phyloP scores from a whole-genome alignment of 176 grass and related monocot genomes.

The Oryza glaberrima region DNA sequence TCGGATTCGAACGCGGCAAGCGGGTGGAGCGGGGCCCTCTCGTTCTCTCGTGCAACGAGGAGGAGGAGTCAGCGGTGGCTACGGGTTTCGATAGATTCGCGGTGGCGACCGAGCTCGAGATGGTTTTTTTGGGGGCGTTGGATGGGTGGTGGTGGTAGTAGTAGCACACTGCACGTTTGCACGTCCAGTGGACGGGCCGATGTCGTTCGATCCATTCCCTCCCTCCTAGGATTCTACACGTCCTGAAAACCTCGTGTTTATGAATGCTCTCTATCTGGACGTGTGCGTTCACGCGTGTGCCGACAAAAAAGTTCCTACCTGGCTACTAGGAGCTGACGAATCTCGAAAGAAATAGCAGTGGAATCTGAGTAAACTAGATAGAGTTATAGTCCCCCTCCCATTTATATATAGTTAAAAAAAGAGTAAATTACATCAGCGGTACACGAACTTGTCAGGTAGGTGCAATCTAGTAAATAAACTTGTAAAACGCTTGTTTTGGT shows the following conservation, averaged over 20 bases:
- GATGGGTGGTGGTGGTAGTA: neutral
- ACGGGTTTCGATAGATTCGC: neutral
- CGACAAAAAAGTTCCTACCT: neutral
- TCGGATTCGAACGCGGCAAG: slow-evolving; percentile 13
- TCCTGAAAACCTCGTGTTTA: neutral
- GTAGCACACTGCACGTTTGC: neutral
- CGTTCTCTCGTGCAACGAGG: neutral
- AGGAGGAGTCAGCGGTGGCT: neutral
- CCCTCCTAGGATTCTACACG: neutral
- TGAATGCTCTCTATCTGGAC: neutral
- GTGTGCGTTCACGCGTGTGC: neutral
- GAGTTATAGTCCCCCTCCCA: too few species aligned
- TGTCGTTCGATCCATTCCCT: neutral
- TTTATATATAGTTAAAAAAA: too few species aligned
- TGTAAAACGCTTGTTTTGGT: too few species aligned
- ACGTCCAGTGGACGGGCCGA: neutral
- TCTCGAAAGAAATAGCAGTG: too few species aligned
- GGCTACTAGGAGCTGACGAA: too few species aligned
- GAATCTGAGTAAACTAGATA: too few species aligned
- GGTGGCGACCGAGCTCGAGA: neutral
- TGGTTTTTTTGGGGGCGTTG: neutral
- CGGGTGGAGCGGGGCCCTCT: neutral
- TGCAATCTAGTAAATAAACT: too few species aligned
- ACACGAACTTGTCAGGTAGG: too few species aligned
- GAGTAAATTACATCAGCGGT: too few species aligned